phyloP scores from a whole-genome alignment of 257 asterid genomes.

The Solanum lycopersicoides region DNA sequence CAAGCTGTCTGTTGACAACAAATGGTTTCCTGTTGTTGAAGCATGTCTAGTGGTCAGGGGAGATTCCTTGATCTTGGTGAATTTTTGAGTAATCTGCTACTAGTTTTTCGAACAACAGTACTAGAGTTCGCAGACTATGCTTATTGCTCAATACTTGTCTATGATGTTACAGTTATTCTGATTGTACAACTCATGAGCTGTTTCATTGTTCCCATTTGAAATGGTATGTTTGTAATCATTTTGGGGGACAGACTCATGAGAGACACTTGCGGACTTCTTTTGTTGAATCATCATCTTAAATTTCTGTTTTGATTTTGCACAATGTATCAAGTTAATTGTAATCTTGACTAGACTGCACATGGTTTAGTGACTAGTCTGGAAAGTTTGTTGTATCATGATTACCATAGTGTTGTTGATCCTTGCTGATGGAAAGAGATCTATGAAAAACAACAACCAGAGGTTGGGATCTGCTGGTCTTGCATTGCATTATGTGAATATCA shows the following conservation, averaged over 20 bases:
- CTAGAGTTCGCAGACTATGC: not conserved
- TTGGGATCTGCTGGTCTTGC: slow-evolving; percentile 96
- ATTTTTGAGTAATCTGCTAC: not conserved
- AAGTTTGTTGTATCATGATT: not conserved
- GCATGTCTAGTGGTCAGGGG: not conserved
- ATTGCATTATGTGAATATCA: slow-evolving; percentile 77
- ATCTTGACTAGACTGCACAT: not conserved
- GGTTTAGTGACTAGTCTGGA: not conserved
- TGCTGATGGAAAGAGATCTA: slow-evolving; percentile 46
- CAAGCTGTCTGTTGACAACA: not conserved
- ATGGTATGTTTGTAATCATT: not conserved
- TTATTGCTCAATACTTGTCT: not conserved
- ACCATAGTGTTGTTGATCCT: slow-evolving; percentile 2
- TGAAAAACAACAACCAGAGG: slow-evolving; percentile 39
- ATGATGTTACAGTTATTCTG: not conserved
- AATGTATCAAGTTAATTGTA: not conserved
- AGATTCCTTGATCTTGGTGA: not conserved
- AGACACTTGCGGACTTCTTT: not conserved
- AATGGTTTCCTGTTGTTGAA: not conserved
- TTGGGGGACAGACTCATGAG: not conserved
- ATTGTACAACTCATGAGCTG: not conserved
- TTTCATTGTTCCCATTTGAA: not conserved
- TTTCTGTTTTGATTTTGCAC: not conserved
- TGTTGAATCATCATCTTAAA: not conserved
- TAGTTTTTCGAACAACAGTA: not conserved